Evolutionary conservation across 2,329 filamentous ascomycete genomes (phyloP), one percentile per base, ranked within the genome.

Genomic region (Cercospora sesami): DNA sequence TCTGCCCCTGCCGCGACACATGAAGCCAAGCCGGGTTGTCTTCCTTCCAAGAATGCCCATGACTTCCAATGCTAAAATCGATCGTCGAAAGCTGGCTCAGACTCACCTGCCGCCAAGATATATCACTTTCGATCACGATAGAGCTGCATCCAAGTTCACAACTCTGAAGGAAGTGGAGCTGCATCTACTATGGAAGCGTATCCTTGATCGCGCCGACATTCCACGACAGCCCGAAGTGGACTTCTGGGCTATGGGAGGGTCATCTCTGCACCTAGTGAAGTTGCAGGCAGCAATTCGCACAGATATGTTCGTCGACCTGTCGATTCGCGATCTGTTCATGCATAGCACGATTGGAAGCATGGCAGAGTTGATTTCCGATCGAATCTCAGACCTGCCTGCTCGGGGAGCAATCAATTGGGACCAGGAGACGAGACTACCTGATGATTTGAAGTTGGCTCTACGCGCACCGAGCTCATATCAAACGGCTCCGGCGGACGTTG

Each of bases 161-260:
- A 65, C 31, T 67, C 53, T 71, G 55, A 67, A 55, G 18, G 60
- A 71, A 60, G 61, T 67, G n/a, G 60, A 71, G 59, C 57, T 71
- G 3, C 68, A 65, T 42, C 48, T 70, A n/a, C 63, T 71, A 14
- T 71, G 69, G 69, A 57, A 51, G 42, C 63, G 68, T 8, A 59
- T 70, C 4, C 66, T 71, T 5, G 51, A 60, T 18, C 69, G 68
- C 26, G 21, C 39, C 14, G 63, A 68, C 23, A 58, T 71, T 39
- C 68, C 69, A 23, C 39, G 64, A 2, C 71, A 76, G 7, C 45
- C 66, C 0, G 39, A 70, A 3, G 74, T 80, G 4, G 78, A 81
- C 71, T 83, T 85, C 72, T 84, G 83, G 73, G 66, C 67, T 0
- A 69, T 79, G 1, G 82, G 82, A 2, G 82, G 82, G 5, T 82